Conservation (phyloP, 768 basidiomycete genomes). For the Boletus reticuloceps region DNA sequence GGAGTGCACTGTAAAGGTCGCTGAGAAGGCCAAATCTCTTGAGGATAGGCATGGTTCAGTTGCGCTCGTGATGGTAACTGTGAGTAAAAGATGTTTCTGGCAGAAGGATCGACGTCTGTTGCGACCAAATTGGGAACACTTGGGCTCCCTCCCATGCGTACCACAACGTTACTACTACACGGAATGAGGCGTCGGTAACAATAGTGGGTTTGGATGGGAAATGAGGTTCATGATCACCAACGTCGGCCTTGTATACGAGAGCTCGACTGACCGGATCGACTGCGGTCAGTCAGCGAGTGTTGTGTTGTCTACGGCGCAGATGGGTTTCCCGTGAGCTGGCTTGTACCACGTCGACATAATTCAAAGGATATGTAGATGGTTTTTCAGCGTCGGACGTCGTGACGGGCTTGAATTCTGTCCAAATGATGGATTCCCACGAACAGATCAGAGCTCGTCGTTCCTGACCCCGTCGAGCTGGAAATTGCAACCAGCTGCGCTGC, state of each 20-base stretch:
- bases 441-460: too few species aligned
- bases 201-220: background rate
- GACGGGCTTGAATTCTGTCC: too few species aligned
- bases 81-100: background rate
- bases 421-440: too few species aligned
- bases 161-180: background rate
- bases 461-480: too few species aligned
- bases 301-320: too few species aligned
- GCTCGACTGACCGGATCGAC: too few species aligned
- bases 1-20: constrained; percentile 42
- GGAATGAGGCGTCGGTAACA: too few species aligned
- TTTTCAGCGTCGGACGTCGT: too few species aligned
- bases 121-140: constrained; percentile 3
- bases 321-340: background rate
- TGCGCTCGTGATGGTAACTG: constrained; percentile 1
- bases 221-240: background rate
- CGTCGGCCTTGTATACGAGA: too few species aligned
- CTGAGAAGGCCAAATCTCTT: constrained; percentile 35
- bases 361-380: too few species aligned
- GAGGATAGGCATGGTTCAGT: constrained; percentile 14
- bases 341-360: background rate
- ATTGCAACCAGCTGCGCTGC: background rate
- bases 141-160: background rate
- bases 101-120: background rate
- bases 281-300: too few species aligned